These are phyloP conservation scores for Pestalotiopsis sp. DNA, from an alignment of 2,329 filamentous ascomycete species.

Conservation along the genomic window DNA sequence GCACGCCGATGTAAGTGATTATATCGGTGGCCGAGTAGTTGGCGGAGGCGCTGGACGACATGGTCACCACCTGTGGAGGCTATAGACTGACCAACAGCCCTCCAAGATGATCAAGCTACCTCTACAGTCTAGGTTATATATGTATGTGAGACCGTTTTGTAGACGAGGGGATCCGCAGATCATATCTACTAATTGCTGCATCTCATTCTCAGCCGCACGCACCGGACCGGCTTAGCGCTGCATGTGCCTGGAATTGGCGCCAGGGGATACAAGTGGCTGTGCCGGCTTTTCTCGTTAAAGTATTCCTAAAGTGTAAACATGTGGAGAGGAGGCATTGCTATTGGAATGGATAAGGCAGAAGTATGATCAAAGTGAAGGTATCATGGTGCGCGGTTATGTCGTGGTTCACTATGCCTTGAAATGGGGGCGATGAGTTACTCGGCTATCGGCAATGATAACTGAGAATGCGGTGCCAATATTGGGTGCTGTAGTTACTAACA, in stretches of 20 bases:
- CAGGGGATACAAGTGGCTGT: not conserved
- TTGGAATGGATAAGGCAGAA: too few relatives aligned
- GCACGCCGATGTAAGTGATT: constrained; percentile 59
- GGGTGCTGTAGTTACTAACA: too few relatives aligned
- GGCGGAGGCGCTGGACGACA: constrained; percentile 8
- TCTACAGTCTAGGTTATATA: not conserved
- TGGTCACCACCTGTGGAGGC: not conserved
- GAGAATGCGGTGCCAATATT: too few relatives aligned
- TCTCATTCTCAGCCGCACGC: constrained; percentile 8
- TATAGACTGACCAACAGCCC: not conserved
- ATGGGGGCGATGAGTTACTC: too few relatives aligned
- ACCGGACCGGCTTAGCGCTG: not conserved
- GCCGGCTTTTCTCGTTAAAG: not conserved
- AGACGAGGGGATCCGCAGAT: constrained; percentile 1
- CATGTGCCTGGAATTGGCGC: not conserved
- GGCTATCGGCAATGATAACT: too few relatives aligned
- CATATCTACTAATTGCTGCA: not conserved
- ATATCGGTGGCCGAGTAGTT: constrained; percentile 43
- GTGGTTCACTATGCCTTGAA: too few relatives aligned
- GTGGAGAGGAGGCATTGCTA: too few relatives aligned
- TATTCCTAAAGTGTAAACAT: too few relatives aligned
- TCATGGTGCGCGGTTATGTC: too few relatives aligned
- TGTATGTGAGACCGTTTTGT: not conserved
- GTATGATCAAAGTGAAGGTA: too few relatives aligned
- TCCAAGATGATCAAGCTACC: not conserved